Evolutionary conservation across 2,329 filamentous ascomycete species (phyloP).

Genomic region (Neonectria punicea): DNA sequence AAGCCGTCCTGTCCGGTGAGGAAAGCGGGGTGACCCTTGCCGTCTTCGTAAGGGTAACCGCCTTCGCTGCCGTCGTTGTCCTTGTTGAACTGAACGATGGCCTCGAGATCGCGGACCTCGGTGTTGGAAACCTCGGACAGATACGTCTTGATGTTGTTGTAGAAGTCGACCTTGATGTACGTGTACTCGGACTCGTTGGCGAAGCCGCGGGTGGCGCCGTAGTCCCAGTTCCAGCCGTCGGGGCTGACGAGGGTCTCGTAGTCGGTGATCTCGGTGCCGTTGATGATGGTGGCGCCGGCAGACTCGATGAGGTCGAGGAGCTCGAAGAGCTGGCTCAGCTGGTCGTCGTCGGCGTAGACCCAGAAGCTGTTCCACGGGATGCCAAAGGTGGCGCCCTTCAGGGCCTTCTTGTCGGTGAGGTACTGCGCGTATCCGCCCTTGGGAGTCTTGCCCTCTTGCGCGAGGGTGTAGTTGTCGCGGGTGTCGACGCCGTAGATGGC

Average conservation of each 20-base stretch:
- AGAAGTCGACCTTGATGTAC: constrained; percentile 77
- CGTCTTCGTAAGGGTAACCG: constrained; percentile 64
- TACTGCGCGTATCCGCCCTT: constrained; percentile 66
- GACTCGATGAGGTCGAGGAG: constrained; percentile 62
- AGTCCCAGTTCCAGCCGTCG: constrained; percentile 80
- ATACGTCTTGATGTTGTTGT: constrained; percentile 70
- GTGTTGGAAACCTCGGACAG: constrained; percentile 72
- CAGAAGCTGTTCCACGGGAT: constrained; percentile 79
- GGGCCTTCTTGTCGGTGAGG: constrained; percentile 61
- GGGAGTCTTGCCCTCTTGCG: constrained; percentile 66
- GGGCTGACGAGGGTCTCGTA: constrained; percentile 71
- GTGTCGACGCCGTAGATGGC: constrained; percentile 73
- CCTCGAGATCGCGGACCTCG: constrained; percentile 66
- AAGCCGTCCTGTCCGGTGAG: constrained; percentile 78
- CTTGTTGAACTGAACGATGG: constrained; percentile 73
- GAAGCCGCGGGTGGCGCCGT: constrained; percentile 68
- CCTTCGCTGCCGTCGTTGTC: constrained; percentile 75
- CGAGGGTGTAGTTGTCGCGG: constrained; percentile 73
- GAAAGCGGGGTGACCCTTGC: constrained; percentile 67
- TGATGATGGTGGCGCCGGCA: constrained; percentile 74
- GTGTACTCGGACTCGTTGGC: constrained; percentile 81
- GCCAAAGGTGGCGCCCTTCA: constrained; percentile 73
- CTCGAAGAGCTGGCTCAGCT: constrained; percentile 62
- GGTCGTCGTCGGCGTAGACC: constrained; percentile 66
- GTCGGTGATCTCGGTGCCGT: constrained; percentile 74